Evolutionary conservation across 306 rosid genomes (phyloP), one percentile per base, ranked within the genome.

Genomic region (Hippophae gyantsensis): DNA sequence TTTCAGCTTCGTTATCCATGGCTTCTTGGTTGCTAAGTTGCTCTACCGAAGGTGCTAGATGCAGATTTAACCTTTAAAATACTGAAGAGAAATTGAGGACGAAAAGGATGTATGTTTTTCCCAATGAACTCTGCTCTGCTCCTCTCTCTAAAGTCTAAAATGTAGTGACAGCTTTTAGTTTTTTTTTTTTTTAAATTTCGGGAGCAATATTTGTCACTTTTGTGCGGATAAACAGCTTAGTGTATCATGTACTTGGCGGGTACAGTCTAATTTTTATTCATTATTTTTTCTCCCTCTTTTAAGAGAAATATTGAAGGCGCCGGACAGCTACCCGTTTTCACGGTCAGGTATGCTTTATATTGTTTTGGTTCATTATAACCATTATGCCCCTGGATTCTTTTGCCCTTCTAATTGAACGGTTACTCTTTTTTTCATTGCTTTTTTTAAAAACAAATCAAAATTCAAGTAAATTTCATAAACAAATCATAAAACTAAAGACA

Each of bases 1-100:
- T 58, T 44, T 75, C 86, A 47, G 65, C 74, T 52, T 87, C 77
- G 27, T 70, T 77, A 44, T 66, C 86, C 82, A 78, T 80, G 52
- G 43, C 26, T 10, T 13, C 27, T 26, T 41, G 9, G 13, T 64
- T 8, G 45, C 12, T 6, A 27, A 18, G 69, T 8, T 48, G 42
- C 60, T 54, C 50, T 44, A 59, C 8, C 12, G 43, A 42, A 52
- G 50, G 13, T 4, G 23, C 50, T 12, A 18, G 9, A 18, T 12
- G 23, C 9, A 41, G 5, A 66, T 49, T 43, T 10, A 40, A 54
- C 3, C 32, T 54, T 11, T 41, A 56, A 12, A 9, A 1, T 10
- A 54, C 45, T 26, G 64, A 7, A 1, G 4, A 25, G 40, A 58
- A 1, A 42, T 53, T 8, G 11, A 58, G 8, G 25, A 54, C 14